Percentiles rank a stretch among this genome's conserved stretches.
Evolutionary conservation across 495 filamentous ascomycete genomes (phyloP).

Genomic region (Pseudomonodictys pantanalensis): DNA sequence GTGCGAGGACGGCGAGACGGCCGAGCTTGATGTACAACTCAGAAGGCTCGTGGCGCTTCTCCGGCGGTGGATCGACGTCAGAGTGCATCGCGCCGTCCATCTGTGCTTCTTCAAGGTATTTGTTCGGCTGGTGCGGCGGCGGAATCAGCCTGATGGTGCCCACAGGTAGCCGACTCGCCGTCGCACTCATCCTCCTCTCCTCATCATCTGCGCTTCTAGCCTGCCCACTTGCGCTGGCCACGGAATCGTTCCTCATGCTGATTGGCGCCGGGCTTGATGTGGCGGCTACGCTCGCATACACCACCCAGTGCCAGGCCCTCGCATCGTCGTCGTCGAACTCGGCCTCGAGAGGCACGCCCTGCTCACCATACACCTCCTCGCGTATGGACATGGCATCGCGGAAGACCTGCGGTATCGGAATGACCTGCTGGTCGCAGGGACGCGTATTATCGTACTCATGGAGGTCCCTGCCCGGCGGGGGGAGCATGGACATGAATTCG

Average conservation of each 20-base stretch:
- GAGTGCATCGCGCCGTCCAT: conserved; percentile 5
- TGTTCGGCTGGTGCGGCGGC: conserved; percentile 65
- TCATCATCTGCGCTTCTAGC: conserved; percentile 8
- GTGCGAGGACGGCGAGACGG: conserved; percentile 63
- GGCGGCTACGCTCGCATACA: conserved; percentile 57
- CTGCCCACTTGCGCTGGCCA: conserved; percentile 25
- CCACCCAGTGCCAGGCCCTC: conserved; percentile 77
- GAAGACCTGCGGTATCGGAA: conserved; percentile 59
- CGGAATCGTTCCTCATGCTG: conserved; percentile 35
- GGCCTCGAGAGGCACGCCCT: conserved; percentile 59
- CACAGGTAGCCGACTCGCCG: conserved; percentile 51
- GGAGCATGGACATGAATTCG: conserved; percentile 47
- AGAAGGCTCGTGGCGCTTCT: conserved; percentile 2
- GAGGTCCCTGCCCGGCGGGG: conserved; percentile 43
- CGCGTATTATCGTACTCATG: conserved; percentile 46
- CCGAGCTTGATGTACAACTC: conserved; percentile 79
- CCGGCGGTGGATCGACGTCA: conserved; percentile 15
- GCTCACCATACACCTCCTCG: conserved; percentile 73
- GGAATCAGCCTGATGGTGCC: conserved; percentile 77
- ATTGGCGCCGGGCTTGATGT: conserved; percentile 33
- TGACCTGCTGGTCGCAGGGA: conserved; percentile 45
- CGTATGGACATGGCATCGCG: conserved; percentile 76
- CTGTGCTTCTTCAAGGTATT: conserved; percentile 26
- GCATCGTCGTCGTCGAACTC: conserved; percentile 80
- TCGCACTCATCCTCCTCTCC: conserved; percentile 15